Percentiles rank a stretch among this genome's conserved stretches.
phyloP scores from a whole-genome alignment of 495 filamentous ascomycete genomes.

The Lichenothelia convexa region DNA sequence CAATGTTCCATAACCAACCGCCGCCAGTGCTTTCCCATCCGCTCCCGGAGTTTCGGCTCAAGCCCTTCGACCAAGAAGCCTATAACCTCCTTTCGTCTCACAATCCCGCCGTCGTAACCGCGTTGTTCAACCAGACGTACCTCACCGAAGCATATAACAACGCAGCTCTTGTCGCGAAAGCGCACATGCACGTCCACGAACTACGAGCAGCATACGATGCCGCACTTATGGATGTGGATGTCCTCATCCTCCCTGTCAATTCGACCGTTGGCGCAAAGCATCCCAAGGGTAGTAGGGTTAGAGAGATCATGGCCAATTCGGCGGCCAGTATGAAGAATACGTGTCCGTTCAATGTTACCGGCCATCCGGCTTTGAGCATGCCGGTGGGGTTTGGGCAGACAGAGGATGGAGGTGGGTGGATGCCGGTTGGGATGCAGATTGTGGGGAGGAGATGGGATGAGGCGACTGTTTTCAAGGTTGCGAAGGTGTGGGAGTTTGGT shows the following conservation, averaged over 20 bases:
- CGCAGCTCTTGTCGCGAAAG: slow-evolving; percentile 21
- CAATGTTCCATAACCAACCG: too few species aligned
- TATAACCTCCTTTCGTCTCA: slow-evolving; percentile 17
- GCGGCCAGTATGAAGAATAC: slow-evolving; percentile 35
- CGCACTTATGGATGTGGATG: slow-evolving; percentile 25
- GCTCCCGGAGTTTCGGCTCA: too few species aligned
- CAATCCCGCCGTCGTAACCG: slow-evolving; percentile 20
- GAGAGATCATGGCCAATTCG: too few species aligned
- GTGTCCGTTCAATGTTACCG: slow-evolving; percentile 35
- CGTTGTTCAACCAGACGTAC: too few species aligned
- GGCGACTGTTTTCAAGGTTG: slow-evolving; percentile 28
- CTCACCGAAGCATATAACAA: slow-evolving; percentile 17
- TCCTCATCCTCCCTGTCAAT: slow-evolving; percentile 30
- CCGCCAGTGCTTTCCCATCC: too few species aligned
- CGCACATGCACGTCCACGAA: slow-evolving; percentile 24
- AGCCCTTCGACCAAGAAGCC: slow-evolving; percentile 16
- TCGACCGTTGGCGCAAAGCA: too few species aligned
- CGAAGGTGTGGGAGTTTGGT: slow-evolving; percentile 38
- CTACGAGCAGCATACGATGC: slow-evolving; percentile 28
- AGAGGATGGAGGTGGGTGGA: slow-evolving; percentile 22
- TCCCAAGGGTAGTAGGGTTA: too few species aligned
- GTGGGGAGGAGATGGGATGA: slow-evolving; percentile 34
- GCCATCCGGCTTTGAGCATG: slow-evolving; percentile 38
- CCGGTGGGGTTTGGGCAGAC: slow-evolving; percentile 32
- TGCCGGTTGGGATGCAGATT: slow-evolving; percentile 41